Percentiles rank a stretch among this genome's conserved stretches.
These are phyloP conservation scores for Linnemannia exigua DNA, from an alignment of 192 early-diverging fungal genomes.

Conservation along the genomic window DNA sequence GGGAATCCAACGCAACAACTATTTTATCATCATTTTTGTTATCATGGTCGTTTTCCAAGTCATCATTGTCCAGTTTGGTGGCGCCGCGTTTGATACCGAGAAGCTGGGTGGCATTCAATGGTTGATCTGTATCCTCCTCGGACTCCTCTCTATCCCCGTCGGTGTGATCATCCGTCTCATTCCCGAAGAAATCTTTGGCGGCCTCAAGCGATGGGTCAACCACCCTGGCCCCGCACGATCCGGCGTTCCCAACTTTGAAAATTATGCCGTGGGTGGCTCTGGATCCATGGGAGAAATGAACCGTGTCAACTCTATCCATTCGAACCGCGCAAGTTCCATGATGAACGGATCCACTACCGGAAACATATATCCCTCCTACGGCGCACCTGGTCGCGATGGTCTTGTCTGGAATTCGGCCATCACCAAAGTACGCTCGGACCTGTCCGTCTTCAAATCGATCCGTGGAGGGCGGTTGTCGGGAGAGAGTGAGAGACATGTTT, in stretches of 20 bases:
- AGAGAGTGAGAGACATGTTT: constrained; percentile 17
- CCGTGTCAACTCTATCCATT: constrained; percentile 48
- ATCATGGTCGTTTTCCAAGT: constrained; percentile 83
- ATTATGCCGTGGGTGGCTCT: constrained; percentile 1
- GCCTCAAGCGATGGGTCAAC: constrained; percentile 42
- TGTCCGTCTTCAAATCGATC: constrained; percentile 55
- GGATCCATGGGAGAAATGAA: constrained; percentile 10
- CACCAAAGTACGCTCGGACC: constrained; percentile 47
- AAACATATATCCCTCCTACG: not conserved
- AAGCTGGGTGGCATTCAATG: constrained; percentile 80
- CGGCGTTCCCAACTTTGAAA: constrained; percentile 23
- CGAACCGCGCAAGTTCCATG: constrained; percentile 25
- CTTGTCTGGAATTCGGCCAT: constrained; percentile 63
- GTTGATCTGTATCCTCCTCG: constrained; percentile 86
- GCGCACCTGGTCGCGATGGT: constrained; percentile 39
- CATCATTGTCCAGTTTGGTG: constrained; percentile 93
- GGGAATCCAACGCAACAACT: constrained; percentile 80
- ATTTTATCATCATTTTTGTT: constrained; percentile 86
- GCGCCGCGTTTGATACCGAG: constrained; percentile 84
- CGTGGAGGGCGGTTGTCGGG: constrained; percentile 56
- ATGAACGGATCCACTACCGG: not conserved
- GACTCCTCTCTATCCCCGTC: constrained; percentile 84
- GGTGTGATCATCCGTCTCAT: constrained; percentile 90
- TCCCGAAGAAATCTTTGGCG: constrained; percentile 74
- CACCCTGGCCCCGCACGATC: not conserved